A percentile compares a stretch with the other conserved stretches of the same genome.
These are phyloP conservation scores for Backusella psychrophila DNA, from an alignment of 192 early-diverging fungal species.

Conservation along the genomic window DNA sequence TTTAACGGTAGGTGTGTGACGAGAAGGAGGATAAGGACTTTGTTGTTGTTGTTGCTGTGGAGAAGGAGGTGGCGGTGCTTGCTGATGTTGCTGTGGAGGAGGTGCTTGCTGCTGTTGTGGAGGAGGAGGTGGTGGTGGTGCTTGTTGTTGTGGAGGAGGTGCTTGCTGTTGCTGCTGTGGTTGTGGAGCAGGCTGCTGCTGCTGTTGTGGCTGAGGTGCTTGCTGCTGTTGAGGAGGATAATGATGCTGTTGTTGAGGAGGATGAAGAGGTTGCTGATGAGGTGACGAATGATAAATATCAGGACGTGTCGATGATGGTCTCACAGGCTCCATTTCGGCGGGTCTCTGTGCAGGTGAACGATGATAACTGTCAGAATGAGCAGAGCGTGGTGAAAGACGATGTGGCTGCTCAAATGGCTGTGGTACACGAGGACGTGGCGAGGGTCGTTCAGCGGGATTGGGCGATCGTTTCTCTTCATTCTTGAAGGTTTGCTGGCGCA, in stretches of 20 bases:
- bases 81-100: too few relatives aligned
- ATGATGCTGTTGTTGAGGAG: background rate
- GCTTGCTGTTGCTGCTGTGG: too few relatives aligned
- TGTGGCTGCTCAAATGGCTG: background rate
- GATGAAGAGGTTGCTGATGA: background rate
- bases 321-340: background rate
- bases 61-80: background rate
- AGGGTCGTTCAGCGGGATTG: background rate
- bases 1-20: background rate
- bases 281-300: background rate
- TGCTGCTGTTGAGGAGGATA: too few relatives aligned
- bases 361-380: background rate
- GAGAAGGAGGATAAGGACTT: background rate
- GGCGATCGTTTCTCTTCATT: background rate
- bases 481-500: background rate
- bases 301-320: background rate
- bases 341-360: constrained; percentile 10
- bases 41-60: background rate
- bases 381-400: constrained; percentile 2
- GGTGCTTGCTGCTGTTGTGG: too few relatives aligned
- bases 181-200: too few relatives aligned
- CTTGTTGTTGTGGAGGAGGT: too few relatives aligned
- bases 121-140: too few relatives aligned
- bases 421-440: constrained; percentile 9
- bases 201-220: too few relatives aligned